Base-by-base conservation (phyloP, 2,329 filamentous ascomycete genomes). In the Verticillium isaacii region DNA sequence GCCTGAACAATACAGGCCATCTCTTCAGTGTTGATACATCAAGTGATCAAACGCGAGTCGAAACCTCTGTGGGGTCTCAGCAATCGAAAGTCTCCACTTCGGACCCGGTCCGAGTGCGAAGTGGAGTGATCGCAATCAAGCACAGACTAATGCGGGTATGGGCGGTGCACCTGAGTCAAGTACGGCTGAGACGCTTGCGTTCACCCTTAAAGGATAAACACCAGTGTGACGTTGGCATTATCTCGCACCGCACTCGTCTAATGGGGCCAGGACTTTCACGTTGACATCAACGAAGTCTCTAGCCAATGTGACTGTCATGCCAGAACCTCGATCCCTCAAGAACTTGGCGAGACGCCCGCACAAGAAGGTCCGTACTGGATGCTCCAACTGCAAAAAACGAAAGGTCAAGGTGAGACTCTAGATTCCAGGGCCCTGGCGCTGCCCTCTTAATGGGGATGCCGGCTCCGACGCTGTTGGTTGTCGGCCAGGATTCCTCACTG, bases 321-420 rank as follows among this genome's bases (percentile, higher is more conserved):
- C 41, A 2, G 41, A 50, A n/a, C 41, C 41, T 25, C 41, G 41
- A 23, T 50, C 41, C 8, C 41, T 50, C 19, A 58, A 29, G 25
- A 62, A 64, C 57, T 32, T 61, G 19, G 63, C 64, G 19, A 60
- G 64, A 36, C 58, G 64, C 50, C 60, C 62, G 14, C 64, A 65
- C 52, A 62, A 60, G 17, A 77, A 77, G 68, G 74, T 74, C 39
- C 70, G 75, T 57, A 77, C 73, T 1, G 76, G 75, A 2, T 78
- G 76, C 62, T 62, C 69, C 32, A 74, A 69, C 1, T 78, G 76
- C 63, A 78, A 78, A 62, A 60, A 67, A 9, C 70, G 76, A 36
- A 78, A 78, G 66, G 75, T 78, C 57, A 78, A 78, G 72, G 75
- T 75, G 34, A 59, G 62, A 5, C 29, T 29, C 29, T 4, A 5